Percentiles rank a stretch among this genome's conserved stretches.
phyloP scores from a whole-genome alignment of 2,329 filamentous ascomycete species.

The Clonostachys sp. region DNA sequence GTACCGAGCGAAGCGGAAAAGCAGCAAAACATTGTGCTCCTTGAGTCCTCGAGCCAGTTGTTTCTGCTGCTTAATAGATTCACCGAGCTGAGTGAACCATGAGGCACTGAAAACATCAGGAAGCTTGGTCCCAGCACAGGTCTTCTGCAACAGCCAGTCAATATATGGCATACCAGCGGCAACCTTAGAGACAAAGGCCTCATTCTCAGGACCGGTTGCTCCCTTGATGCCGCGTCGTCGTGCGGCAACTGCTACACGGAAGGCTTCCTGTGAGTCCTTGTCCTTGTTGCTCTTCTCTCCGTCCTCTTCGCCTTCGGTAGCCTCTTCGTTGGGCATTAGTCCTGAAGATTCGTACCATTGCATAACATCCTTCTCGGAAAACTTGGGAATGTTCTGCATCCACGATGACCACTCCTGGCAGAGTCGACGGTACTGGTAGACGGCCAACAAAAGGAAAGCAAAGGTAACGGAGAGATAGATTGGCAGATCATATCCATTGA shows the following conservation, averaged over 20 bases:
- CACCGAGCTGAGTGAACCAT: conserved; percentile 26
- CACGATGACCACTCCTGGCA: conserved; percentile 56
- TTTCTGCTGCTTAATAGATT: conserved; percentile 24
- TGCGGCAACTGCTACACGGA: conserved; percentile 27
- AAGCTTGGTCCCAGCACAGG: conserved; percentile 14
- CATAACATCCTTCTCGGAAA: conserved; percentile 43
- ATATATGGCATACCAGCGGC: conserved; percentile 22
- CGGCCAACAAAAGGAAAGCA: conserved; percentile 42
- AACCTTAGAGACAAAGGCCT: conserved; percentile 9
- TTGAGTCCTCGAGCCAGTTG: conserved; percentile 26
- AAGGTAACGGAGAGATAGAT: conserved; percentile 53
- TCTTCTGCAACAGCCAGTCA: conserved; percentile 26
- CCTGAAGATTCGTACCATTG: conserved; percentile 36
- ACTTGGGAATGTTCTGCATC: conserved; percentile 42
- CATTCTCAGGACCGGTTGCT: conserved; percentile 1
- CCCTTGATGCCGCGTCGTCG: conserved; percentile 6
- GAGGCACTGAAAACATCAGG: conserved; percentile 22
- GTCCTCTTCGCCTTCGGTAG: conserved; percentile 1
- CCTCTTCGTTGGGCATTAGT: conserved; percentile 6
- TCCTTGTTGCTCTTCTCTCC: conserved; percentile 6
- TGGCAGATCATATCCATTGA: conserved; percentile 43
- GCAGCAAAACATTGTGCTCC: conserved; percentile 28
- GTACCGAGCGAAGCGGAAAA: conserved; percentile 26
- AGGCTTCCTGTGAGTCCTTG: conserved; percentile 13
- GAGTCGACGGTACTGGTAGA: conserved; percentile 47